Conservation (phyloP, 1,284 basidiomycete genomes). For the Ganoderma sp. region DNA sequence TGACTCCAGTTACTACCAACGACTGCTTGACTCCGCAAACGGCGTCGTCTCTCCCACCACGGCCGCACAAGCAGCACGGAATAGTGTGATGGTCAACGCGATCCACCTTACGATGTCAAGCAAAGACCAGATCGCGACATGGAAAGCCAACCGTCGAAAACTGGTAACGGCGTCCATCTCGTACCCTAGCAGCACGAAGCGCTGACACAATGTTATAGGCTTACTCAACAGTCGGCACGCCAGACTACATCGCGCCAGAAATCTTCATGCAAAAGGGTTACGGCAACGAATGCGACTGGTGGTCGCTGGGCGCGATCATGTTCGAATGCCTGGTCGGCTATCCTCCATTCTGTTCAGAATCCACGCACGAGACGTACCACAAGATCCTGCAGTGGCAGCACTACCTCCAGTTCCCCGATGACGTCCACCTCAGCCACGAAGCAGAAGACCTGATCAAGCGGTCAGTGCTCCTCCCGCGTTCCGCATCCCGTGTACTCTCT, state of each 20-base stretch:
- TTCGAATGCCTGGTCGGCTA: constrained; percentile 98
- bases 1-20: constrained; percentile 95
- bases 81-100: constrained; percentile 94
- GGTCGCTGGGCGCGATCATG: constrained; percentile 97
- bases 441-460: constrained; percentile 90
- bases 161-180: constrained; percentile 58
- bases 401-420: constrained; percentile 94
- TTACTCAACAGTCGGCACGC: constrained; percentile 98
- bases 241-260: constrained; percentile 99
- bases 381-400: constrained; percentile 97
- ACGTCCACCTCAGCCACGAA: constrained; percentile 92
- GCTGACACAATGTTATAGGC: constrained; percentile 53
- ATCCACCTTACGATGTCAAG: constrained; percentile 95
- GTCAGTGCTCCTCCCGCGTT: constrained; percentile 46
- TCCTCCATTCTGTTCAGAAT: constrained; percentile 97
- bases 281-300: constrained; percentile 99
- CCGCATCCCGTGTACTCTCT: constrained; percentile 1
- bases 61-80: constrained; percentile 59
- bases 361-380: constrained; percentile 97
- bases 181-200: not conserved
- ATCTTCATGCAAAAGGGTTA: constrained; percentile 98
- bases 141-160: constrained; percentile 98
- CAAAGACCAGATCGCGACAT: constrained; percentile 94
- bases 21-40: constrained; percentile 67
- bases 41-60: constrained; percentile 49